phyloP scores from a whole-genome alignment of 2,329 filamentous ascomycete species.

The Trichoderma asperellum region DNA sequence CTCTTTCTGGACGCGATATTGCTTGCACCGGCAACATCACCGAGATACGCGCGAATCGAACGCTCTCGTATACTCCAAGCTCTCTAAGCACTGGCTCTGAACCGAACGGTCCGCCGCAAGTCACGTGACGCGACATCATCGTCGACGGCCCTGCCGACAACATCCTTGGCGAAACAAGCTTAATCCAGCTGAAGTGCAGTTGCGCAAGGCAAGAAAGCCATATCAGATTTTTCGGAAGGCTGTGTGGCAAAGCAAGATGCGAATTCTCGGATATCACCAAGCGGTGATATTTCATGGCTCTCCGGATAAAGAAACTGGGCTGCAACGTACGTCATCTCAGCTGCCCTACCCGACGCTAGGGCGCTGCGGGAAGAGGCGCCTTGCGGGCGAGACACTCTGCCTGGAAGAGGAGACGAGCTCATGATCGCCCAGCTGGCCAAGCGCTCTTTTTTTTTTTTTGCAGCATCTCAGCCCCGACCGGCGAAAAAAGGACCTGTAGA shows the following conservation, averaged over 20 bases:
- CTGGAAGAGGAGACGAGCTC: neutral
- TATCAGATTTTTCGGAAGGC: neutral
- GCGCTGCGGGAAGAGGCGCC: neutral
- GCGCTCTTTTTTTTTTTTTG: neutral
- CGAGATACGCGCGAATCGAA: neutral
- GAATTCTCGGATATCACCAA: neutral
- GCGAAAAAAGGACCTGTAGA: constrained; percentile 3
- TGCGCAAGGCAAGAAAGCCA: neutral
- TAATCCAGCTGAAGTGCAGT: neutral
- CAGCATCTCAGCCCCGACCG: too few species aligned
- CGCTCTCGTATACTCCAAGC: neutral
- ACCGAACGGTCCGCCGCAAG: neutral
- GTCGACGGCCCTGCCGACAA: constrained; percentile 8
- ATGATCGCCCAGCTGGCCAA: neutral
- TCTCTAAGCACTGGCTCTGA: neutral
- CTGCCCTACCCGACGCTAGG: neutral
- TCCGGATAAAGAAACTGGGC: neutral
- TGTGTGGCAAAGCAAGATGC: neutral
- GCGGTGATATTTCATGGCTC: neutral
- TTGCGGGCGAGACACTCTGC: neutral
- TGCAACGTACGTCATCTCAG: neutral
- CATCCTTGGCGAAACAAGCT: neutral
- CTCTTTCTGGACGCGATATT: neutral
- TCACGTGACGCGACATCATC: constrained; percentile 11
- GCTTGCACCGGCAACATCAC: neutral